Evolutionary conservation across 2,329 filamentous ascomycete genomes (phyloP).

Genomic region (Chaetomium globosum): DNA sequence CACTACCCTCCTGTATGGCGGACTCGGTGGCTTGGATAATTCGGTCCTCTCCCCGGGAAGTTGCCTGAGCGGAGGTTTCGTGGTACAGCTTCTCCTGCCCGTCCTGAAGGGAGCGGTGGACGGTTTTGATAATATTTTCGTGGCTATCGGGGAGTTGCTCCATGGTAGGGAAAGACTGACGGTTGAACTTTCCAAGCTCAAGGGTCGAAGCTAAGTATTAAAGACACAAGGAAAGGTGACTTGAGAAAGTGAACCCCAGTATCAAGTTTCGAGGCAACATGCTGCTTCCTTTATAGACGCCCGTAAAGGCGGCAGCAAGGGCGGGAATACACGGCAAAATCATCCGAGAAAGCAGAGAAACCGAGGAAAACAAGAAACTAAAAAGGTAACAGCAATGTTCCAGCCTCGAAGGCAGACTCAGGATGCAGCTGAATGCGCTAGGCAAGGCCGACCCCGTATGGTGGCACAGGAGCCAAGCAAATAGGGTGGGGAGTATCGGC

Average conservation of each 20-base stretch:
- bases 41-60: background rate
- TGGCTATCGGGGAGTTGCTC: background rate
- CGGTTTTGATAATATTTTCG: background rate
- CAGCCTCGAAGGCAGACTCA: background rate
- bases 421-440: background rate
- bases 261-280: background rate
- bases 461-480: background rate
- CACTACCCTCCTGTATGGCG: background rate
- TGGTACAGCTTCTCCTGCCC: background rate
- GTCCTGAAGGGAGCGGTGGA: background rate
- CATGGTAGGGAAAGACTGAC: background rate
- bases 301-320: background rate
- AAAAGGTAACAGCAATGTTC: background rate
- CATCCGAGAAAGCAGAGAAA: background rate
- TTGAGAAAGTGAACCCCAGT: background rate
- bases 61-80: background rate
- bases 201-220: background rate
- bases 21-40: background rate
- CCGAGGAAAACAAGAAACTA: background rate
- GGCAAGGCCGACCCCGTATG: background rate
- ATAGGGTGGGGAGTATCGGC: background rate
- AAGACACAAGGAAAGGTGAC: background rate
- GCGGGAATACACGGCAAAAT: background rate
- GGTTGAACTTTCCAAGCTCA: background rate
- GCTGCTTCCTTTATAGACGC: background rate